Evolutionary conservation across 345 rosid species (phyloP).

Genomic region (Acer yangbiense): DNA sequence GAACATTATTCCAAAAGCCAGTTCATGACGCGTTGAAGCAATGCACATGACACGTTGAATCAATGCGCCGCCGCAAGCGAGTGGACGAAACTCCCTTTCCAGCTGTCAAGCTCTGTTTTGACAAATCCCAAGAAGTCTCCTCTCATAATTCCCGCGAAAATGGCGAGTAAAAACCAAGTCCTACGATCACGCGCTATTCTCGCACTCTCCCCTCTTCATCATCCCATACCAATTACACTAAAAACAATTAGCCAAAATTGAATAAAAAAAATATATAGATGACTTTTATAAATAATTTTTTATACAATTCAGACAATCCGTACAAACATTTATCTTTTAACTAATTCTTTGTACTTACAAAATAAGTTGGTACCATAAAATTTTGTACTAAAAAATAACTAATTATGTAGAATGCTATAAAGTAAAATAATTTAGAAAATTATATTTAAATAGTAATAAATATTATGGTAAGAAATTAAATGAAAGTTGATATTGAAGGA

Average conservation of each 20-base stretch:
- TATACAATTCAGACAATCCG: not conserved
- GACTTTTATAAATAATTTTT: too few relatives aligned
- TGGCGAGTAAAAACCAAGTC: not conserved
- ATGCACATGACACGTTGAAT: not conserved
- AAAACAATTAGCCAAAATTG: not conserved
- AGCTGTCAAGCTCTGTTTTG: not conserved
- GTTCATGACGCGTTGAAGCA: too few relatives aligned
- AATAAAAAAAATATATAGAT: too few relatives aligned
- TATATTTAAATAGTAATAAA: not conserved
- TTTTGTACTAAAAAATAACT: too few relatives aligned
- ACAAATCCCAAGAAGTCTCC: not conserved
- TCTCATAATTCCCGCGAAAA: not conserved
- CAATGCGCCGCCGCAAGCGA: not conserved
- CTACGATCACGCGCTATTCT: constrained; percentile 2
- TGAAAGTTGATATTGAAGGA: not conserved
- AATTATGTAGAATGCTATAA: not conserved
- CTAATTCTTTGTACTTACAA: too few relatives aligned
- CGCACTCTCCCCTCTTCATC: not conserved
- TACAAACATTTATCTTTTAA: too few relatives aligned
- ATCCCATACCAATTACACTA: too few relatives aligned
- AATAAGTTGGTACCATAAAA: too few relatives aligned
- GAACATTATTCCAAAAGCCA: too few relatives aligned
- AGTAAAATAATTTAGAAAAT: not conserved
- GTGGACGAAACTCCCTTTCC: not conserved
- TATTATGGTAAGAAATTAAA: not conserved